Evolutionary conservation across 2,329 filamentous ascomycete species (phyloP).

Genomic region (Fusarium protoensiforme): DNA sequence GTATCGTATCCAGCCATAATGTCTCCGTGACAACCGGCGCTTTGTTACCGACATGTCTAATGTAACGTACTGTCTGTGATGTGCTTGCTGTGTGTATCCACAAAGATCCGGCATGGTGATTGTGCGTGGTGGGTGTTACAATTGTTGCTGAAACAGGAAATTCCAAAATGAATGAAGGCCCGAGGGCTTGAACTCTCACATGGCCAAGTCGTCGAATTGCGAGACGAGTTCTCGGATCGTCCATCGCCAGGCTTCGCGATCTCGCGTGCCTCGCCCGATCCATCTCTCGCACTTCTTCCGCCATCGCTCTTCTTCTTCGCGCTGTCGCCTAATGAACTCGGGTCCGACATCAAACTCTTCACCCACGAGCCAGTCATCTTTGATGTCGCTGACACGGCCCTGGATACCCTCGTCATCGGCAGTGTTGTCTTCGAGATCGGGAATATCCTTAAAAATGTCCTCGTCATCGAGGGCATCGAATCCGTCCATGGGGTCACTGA

Average conservation of each 20-base stretch:
- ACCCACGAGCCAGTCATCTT: slow-evolving; percentile 86
- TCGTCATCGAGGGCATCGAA: slow-evolving; percentile 84
- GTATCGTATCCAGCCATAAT: slow-evolving; percentile 42
- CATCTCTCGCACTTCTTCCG: slow-evolving; percentile 87
- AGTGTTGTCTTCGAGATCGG: slow-evolving; percentile 81
- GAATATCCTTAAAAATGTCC: slow-evolving; percentile 94
- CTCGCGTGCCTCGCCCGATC: slow-evolving; percentile 70
- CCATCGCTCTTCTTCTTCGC: slow-evolving; percentile 94
- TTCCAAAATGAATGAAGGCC: slow-evolving; percentile 25
- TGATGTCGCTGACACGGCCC: slow-evolving; percentile 68
- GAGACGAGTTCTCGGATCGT: slow-evolving; percentile 71
- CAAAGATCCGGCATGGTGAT: slow-evolving; percentile 30
- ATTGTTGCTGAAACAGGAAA: slow-evolving; percentile 31
- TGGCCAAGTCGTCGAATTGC: slow-evolving; percentile 53
- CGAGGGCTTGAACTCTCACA: slow-evolving; percentile 40
- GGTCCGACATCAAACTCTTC: slow-evolving; percentile 98
- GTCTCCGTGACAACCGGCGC: slow-evolving; percentile 22
- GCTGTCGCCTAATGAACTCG: slow-evolving; percentile 88
- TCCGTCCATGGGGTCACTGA: slow-evolving; percentile 69
- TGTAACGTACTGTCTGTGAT: slow-evolving; percentile 14
- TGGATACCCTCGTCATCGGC: slow-evolving; percentile 61
- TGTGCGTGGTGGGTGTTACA: slow-evolving; percentile 43
- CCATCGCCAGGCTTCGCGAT: slow-evolving; percentile 80
- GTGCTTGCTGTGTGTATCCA: slow-evolving; percentile 29
- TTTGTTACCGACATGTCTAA: slow-evolving; percentile 27